Evolutionary conservation across 2,329 filamentous ascomycete species (phyloP), one percentile per base, ranked within the genome.

Genomic region (Claviceps pusilla): DNA sequence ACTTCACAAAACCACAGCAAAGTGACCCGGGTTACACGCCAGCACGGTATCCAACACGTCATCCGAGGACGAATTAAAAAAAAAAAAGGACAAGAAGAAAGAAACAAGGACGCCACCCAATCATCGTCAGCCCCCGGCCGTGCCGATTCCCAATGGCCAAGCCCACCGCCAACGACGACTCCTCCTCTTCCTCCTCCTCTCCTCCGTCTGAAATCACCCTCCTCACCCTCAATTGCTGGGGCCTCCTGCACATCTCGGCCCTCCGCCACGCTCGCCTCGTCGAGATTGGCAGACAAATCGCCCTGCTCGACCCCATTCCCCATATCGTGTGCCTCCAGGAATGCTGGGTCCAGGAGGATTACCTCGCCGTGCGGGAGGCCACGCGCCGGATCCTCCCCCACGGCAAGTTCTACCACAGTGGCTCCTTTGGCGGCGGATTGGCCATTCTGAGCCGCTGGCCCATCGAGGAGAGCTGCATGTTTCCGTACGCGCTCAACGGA

Each of bases 221-320:
- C 61, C 73, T 96, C 59, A 93, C 88, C 4, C 80, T 95, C 67
- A 98, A 98, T 71, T 96, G 89, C 80, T 97, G 93, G 91, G 93
- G 93, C 52, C 82, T 97, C 57, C 91, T 94, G 64, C 89, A 82
- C 72, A 77, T 97, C 64, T 84, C 90, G 52, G 83, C 84, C 60
- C 79, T 87, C 60, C 87, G 90, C 60, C 74, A 78, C 59, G 84
- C 86, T 62, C 87, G 93, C 47, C 78, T 97, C 51, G 70, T 77
- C 35, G 87, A 95, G 67, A 96, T 97, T 64, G 91, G 89, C 53
- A 82, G 79, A 59, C 86, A 86, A 59, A 78, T 97, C 58, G 85
- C 88, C 59, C 69, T 75, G 46, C 76, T 81, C 55, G 71, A 77
- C 19, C 87, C 87, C 0, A 67, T 77, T 10, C 89, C 90, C 33